Evolutionary conservation across 768 basidiomycete genomes (phyloP), one percentile per base, ranked within the genome.

Genomic region (Floccularia luteovirens): DNA sequence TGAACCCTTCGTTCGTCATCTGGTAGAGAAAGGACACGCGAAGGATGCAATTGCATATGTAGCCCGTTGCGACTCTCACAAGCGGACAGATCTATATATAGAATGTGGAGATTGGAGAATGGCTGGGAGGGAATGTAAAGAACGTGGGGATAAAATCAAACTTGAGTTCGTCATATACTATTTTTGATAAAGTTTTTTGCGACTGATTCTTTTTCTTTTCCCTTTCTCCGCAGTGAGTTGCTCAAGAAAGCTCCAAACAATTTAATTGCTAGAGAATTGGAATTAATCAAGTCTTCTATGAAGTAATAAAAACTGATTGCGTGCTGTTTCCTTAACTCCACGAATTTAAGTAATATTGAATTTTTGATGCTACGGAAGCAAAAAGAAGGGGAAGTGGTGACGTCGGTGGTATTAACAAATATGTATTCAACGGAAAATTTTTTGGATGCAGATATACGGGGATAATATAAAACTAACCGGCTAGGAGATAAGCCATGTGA

Each of bases 61-160:
- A 16, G 60, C 80, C 2, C 78, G 80, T 21, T 98, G 94, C 52
- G 96, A 98, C 55, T 70, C 79, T 1, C 81, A 78, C 19, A 81
- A 78, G 48, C 72, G 91, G 17, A 77, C 84, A 3, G 92, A 97
- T 43, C 62, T 99, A 30, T 99, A 90, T 52, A 83, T 92, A 17
- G 71, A 79, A 45, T 96, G 91, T 51, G 85, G 85, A 2, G 94
- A 96, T 41, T 96, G 90, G 90, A 74, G 80, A 27, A 66, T 76
- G 55, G 93, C 92, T 0, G 93, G 84, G 1, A 80, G 75, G 53
- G 87, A 90, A 48, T 94, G 90, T 59, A 94, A 90, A 59, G 90
- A 93, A 37, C 69, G 88, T 20, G 80, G 81, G 1, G 91, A 99
- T 56, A 86, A 83, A 58, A 76, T 72, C 5, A 84, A 79, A 48